A percentile compares a stretch with the other conserved stretches of the same genome.
Conservation (phyloP, 495 filamentous ascomycete genomes). For the Pseudotulostoma volvatum region DNA sequence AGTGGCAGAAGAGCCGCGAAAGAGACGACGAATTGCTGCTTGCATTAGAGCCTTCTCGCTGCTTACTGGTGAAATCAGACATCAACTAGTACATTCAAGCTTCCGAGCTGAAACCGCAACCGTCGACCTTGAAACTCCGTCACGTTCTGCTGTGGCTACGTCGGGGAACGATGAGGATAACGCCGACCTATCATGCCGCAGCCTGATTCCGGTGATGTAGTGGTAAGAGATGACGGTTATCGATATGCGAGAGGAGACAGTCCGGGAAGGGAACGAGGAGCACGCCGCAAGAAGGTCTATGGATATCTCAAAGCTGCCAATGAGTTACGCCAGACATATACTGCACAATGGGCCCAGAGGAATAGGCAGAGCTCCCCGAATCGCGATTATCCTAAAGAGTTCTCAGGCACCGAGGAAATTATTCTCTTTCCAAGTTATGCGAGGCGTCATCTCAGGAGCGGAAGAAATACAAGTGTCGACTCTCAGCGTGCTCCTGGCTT, state of each 20-base stretch:
- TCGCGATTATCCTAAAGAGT: conserved; percentile 55
- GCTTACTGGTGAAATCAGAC: background rate
- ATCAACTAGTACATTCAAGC: no score
- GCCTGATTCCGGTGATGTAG: conserved; percentile 11
- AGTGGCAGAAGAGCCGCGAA: conserved; percentile 38
- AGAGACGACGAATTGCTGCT: conserved; percentile 29
- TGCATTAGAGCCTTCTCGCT: background rate
- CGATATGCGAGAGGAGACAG: conserved; percentile 14
- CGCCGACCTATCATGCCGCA: conserved; percentile 26
- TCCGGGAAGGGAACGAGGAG: conserved; percentile 40
- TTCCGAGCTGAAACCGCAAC: background rate
- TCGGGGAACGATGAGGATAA: conserved; percentile 14
- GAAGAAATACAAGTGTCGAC: conserved; percentile 7
- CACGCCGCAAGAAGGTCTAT: conserved; percentile 62
- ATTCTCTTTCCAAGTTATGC: conserved; percentile 88
- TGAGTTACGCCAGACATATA: conserved; percentile 76
- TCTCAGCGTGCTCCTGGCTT: conserved; percentile 14
- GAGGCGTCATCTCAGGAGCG: conserved; percentile 35
- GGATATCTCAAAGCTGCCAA: conserved; percentile 80
- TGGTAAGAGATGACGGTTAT: conserved; percentile 3
- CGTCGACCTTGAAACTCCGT: background rate
- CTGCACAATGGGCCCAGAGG: conserved; percentile 35
- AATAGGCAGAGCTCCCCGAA: conserved; percentile 37
- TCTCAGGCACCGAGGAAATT: conserved; percentile 77
- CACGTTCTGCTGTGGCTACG: conserved; percentile 1